Evolutionary conservation across 345 rosid genomes (phyloP), one percentile per base, ranked within the genome.

Genomic region (Leavenworthia alabamica): DNA sequence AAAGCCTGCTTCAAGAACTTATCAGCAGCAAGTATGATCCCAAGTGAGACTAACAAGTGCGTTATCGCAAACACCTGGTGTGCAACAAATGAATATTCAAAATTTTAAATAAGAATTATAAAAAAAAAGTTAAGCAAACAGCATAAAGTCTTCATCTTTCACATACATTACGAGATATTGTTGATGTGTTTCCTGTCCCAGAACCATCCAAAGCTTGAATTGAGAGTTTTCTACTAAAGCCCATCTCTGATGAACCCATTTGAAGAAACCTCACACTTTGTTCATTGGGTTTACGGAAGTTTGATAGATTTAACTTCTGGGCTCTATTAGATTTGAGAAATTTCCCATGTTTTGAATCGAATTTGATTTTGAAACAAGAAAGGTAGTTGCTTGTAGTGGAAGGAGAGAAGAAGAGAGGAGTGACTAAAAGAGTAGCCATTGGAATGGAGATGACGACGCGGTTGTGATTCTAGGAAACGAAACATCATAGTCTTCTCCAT

Each of bases 31-130:
- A 92, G 78, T 72, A 92, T 80, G 37, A 84, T 73, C 54, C 90
- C 92, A n/a, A 92, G 87, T 13, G 98, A 86, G 24, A 83, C 83
- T 53, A 81, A 67, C 76, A 92, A 82, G 62, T 92, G 96, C 66
- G 68, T 24, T 35, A 77, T 12, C 70, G 79, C 92, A 62, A 86
- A 29, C 61, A 81, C 86, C 96, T 91, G 48, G 33, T 12, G 64
- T 1, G 17, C 37, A 29, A 15, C 22, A 55, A 55, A 44, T 13
- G 3, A 48, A 15, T 23, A 1, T 11, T 26, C 6, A 19, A 43
- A 5, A 29, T 1, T 22, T 15, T 17, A 4, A 8, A 4, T 1
- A 15, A 41, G 10, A 39, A 28, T 3, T 4, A 26, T 20, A 48
- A 24, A 45, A 7, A 20, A 48, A 24, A 60, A 11, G 26, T 7